Evolutionary conservation across 75 land plant species (phyloP), one percentile per base, ranked within the genome.

Genomic region (Sequoia sempervirens): DNA sequence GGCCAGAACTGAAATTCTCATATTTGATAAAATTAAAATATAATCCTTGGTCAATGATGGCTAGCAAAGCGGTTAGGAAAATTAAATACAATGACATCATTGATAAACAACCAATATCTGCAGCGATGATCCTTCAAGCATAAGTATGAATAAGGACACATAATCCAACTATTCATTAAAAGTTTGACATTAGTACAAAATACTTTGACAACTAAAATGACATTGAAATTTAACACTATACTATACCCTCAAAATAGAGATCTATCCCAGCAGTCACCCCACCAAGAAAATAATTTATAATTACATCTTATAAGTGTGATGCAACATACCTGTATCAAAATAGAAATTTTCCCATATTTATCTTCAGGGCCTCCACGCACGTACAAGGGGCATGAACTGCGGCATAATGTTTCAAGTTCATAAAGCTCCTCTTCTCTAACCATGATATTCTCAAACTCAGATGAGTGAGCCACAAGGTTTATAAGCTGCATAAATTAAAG

Each of bases 401-500:
- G 92, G 20, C 83, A 82, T 66, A 94, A 88, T 11, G 74, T 88
- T 86, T 96, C 94, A 38, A 98, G 84, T 83, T 98, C 99, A 81
- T 89, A 89, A 82, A 93, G 97, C 85, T 98, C 99, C 84, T 98
- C 99, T 74, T 98, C 99, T 84, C 99, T 89, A 26, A 98, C 95
- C 84, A 91, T 91, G 82, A 98, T 98, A 87, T 98, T 98, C 83
- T 94, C 97, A 91, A 98, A 98, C 83, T 98, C 99, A 81, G 99
- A 98, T 50, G 99, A 98, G 83, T 93, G 98, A 20, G 98, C 94
- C 50, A 98, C 93, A 94, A 98, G 94, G 83, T 93, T 90, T 85
- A 98, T 91, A 20, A 98, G 87, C 99, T 98, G 90, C 38, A 80
- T 32, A 72, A 23, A 54, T 69, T 40, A 87, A 6, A 82, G 30